Evolutionary conservation across 345 rosid species (phyloP).

Genomic region (Eucalyptus shirleyi): DNA sequence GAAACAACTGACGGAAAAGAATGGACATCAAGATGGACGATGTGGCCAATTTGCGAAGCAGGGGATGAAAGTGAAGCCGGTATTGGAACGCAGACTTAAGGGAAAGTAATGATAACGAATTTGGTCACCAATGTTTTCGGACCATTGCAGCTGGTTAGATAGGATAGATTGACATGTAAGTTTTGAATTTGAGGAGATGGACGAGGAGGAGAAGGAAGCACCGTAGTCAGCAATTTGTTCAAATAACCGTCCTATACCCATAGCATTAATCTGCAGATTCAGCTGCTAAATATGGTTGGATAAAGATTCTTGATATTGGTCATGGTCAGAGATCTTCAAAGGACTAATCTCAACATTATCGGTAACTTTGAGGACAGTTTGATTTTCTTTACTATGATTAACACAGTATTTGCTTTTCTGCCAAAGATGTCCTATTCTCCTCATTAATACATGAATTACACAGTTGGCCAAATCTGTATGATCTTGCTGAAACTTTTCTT

Average conservation of each 20-base stretch:
- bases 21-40: background rate
- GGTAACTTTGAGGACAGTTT: background rate
- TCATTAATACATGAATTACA: background rate
- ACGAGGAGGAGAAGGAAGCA: background rate
- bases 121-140: background rate
- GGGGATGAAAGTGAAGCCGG: background rate
- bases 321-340: background rate
- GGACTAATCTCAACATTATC: background rate
- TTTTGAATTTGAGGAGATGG: background rate
- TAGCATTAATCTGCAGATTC: background rate
- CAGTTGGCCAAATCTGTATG: background rate
- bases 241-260: background rate
- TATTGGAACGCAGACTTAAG: background rate
- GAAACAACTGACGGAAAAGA: background rate
- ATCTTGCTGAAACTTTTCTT: background rate
- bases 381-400: background rate
- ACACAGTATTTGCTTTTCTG: background rate
- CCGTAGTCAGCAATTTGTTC: background rate
- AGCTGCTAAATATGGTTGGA: background rate
- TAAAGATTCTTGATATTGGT: background rate
- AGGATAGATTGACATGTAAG: background rate
- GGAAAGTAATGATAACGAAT: background rate
- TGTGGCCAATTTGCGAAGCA: background rate
- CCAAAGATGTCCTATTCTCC: background rate
- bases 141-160: background rate